Percentiles rank a stretch among this genome's conserved stretches.
phyloP scores from a whole-genome alignment of 805 yeast genomes.

The Lachancea waltii region DNA sequence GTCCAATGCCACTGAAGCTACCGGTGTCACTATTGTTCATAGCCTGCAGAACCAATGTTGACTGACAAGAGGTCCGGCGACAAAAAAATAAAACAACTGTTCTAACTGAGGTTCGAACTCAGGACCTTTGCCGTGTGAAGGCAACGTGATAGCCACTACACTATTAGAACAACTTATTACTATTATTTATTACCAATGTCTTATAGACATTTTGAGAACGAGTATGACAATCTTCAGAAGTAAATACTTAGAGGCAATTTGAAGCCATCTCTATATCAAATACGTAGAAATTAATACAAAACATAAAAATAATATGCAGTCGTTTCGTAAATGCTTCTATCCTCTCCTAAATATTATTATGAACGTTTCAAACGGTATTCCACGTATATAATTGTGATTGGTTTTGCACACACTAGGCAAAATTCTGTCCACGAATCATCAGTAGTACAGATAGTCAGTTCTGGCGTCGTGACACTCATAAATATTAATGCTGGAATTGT shows the following conservation, averaged over 20 bases:
- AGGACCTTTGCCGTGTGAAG: slow-evolving; percentile 38
- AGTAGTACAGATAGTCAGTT: slow-evolving; percentile 12
- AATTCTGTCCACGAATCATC: background rate
- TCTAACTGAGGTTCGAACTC: slow-evolving; percentile 36
- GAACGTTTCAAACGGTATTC: too few species aligned
- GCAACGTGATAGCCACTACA: slow-evolving; percentile 37
- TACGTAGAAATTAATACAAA: too few species aligned
- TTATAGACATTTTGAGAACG: too few species aligned
- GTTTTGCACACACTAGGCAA: too few species aligned
- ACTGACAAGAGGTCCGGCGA: background rate
- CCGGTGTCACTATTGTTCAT: background rate
- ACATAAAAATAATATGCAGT: too few species aligned
- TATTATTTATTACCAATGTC: too few species aligned
- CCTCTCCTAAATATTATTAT: too few species aligned
- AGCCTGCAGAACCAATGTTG: background rate
- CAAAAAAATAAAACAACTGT: slow-evolving; percentile 15
- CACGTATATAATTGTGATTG: too few species aligned
- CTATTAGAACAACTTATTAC: slow-evolving; percentile 27
- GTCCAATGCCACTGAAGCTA: background rate
- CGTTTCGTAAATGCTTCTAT: too few species aligned
- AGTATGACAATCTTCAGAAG: too few species aligned
- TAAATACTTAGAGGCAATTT: too few species aligned
- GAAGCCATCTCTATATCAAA: too few species aligned
- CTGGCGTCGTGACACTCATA: slow-evolving; percentile 43
- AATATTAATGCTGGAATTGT: slow-evolving; percentile 63